Evolutionary conservation across 495 filamentous ascomycete genomes (phyloP).

Genomic region (Aspergillus homomorphus): DNA sequence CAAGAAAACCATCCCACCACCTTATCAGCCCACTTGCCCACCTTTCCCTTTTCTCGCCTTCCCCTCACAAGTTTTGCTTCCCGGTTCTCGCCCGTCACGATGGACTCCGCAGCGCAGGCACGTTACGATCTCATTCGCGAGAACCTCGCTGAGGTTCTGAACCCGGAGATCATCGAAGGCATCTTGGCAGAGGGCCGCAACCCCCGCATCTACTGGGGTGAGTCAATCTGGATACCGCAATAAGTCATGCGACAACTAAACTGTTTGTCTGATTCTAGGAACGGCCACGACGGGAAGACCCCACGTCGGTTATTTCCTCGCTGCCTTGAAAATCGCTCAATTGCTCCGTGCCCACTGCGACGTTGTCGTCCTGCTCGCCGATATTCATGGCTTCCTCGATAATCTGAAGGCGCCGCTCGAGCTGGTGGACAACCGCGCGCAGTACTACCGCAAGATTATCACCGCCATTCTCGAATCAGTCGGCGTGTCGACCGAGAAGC

Average conservation of each 20-base stretch:
- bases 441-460: constrained; percentile 69
- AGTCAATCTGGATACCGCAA: neutral
- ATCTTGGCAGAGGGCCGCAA: constrained; percentile 67
- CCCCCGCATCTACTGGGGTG: constrained; percentile 82
- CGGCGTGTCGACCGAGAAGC: constrained; percentile 65
- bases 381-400: constrained; percentile 55
- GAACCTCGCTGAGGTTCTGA: constrained; percentile 81
- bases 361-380: constrained; percentile 77
- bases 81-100: neutral
- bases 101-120: constrained; percentile 13
- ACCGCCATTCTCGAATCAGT: constrained; percentile 65
- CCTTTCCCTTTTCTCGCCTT: neutral
- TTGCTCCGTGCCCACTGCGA: constrained; percentile 81
- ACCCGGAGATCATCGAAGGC: constrained; percentile 78
- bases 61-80: neutral
- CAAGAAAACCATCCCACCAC: neutral
- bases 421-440: constrained; percentile 72
- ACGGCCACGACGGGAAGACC: constrained; percentile 80
- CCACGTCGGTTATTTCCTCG: constrained; percentile 80
- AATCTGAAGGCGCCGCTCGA: constrained; percentile 58
- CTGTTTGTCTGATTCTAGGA: constrained; percentile 36
- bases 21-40: neutral
- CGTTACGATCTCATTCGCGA: constrained; percentile 68
- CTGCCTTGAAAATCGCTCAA: constrained; percentile 76
- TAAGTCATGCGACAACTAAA: constrained; percentile 8